Evolutionary conservation across 352 stramenopile genomes (phyloP), one percentile per base, ranked within the genome.

Genomic region (Globisporangium apiculatum): DNA sequence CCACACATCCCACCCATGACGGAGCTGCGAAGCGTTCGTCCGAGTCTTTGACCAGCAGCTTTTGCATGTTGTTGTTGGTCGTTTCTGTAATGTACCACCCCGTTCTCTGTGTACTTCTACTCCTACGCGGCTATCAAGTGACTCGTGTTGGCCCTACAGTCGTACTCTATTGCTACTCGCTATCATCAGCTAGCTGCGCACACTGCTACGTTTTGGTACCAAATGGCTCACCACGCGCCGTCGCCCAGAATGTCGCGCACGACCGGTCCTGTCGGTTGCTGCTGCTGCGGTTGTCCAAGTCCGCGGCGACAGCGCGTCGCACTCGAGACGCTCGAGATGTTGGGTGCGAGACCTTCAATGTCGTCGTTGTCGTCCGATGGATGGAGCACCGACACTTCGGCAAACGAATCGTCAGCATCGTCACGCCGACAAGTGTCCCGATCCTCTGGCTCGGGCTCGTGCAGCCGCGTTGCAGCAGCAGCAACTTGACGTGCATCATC

Each of bases 311-410:
- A 17, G 1, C 42, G 4, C 42, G 42, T 62, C 57, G 11, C 37
- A n/a, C 8, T 55, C 40, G 18, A 49, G 11, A 65, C 47, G 31
- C 60, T 68, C 35, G 60, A 63, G 17, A 71, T 55, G 41, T 64
- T 64, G 3, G 67, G 56, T 24, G 80, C 71, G 7, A 83, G 69
- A 18, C 68, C 64, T 61, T 83, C 73, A 31, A 83, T 83, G 40
- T 83, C 73, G 35, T 64, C 61, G 53, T 64, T 69, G 51, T 57
- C 60, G 12, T 51, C 37, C 43, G 55, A 60, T 35, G 62, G 73
- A 38, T 72, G 58, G 17, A 79, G 49, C 55, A 82, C 58, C 12
- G 73, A 79, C 15, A 79, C 59, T 60, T 75, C 63, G 3, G 71
- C 61, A 38, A 59, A 36, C 7, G 42, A 37, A 15, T 52, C 54